Evolutionary conservation across 306 rosid genomes (phyloP), one percentile per base, ranked within the genome.

Genomic region (Prunus mume): DNA sequence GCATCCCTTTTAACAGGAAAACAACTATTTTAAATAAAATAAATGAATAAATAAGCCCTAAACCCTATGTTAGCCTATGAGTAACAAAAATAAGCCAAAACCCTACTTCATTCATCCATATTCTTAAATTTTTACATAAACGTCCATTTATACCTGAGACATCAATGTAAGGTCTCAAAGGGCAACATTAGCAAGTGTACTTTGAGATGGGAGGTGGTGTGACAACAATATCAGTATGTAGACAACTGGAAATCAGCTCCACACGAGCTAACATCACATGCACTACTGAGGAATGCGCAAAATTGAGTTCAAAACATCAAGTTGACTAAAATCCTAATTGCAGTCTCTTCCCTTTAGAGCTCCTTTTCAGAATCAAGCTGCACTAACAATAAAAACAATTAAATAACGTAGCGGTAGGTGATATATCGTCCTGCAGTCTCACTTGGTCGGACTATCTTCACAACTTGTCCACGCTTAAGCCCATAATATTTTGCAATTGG

Each of bases 401-500:
- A 90, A 14, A 90, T 91, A 63, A 92, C 95, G 64, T 83, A 91
- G 76, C 98, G 75, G 67, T 94, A 91, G 60, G 96, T 91, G 76
- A 94, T 83, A 77, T 91, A 90, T 87, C 89, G 85, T 12, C 97
- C 98, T 9, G 97, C 93, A 28, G 98, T 94, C 79, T 94, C 96
- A 80, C 96, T 92, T 5, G 90, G 85, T 62, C 96, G 79, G 80
- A 85, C 85, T 49, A 94, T 94, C 93, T 89, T 90, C 66, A 95
- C 98, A 68, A 94, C 96, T 61, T 94, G 96, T 57, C 93, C 98
- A n/a, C 93, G 95, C 88, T 85, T 90, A 78, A 95, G 87, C 52
- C 97, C 97, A 11, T 88, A 92, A 76, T 90, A 95, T 84, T 95
- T 87, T 19, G 98, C 88, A 62, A 95, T 72, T 8, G 98, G 98